Conservation (phyloP, 179 eudicot species). For the Sideroxylon spinosum region DNA sequence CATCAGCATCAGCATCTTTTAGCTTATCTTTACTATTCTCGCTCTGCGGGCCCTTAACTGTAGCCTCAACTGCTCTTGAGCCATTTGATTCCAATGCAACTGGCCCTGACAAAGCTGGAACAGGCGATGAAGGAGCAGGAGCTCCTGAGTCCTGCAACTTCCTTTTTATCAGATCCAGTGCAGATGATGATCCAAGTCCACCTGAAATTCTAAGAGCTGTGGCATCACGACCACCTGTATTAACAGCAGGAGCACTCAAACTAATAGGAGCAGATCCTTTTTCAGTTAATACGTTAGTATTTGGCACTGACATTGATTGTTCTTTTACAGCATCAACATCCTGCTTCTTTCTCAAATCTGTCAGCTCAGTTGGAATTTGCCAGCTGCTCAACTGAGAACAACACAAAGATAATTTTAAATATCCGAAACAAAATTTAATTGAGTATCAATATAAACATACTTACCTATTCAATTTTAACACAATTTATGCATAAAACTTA, state of each 20-base stretch:
- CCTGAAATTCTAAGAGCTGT: conserved; percentile 50
- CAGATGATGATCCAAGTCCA: conserved; percentile 66
- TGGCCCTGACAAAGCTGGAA: conserved; percentile 44
- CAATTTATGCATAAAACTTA: too few species aligned
- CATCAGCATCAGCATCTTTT: conserved; percentile 57
- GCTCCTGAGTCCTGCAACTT: conserved; percentile 93
- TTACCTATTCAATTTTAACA: too few species aligned
- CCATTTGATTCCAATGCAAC: conserved; percentile 56
- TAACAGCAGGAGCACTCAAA: conserved; percentile 87
- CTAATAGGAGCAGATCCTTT: conserved; percentile 54
- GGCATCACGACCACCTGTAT: conserved; percentile 91
- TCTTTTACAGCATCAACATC: conserved; percentile 55
- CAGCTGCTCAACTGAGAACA: conserved; percentile 82
- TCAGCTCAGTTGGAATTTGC: conserved; percentile 85
- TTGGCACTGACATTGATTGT: conserved; percentile 43
- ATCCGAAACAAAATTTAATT: neutral
- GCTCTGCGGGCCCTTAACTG: conserved; percentile 50
- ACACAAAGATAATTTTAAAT: neutral
- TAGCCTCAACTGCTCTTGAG: conserved; percentile 54
- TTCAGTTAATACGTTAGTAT: conserved; percentile 43
- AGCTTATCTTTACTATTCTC: conserved; percentile 70
- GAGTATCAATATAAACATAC: too few species aligned
- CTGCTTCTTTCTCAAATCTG: conserved; percentile 67
- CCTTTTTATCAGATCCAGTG: conserved; percentile 88
- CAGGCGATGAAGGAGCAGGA: conserved; percentile 60